Evolutionary conservation across 1,284 basidiomycete genomes (phyloP), one percentile per base, ranked within the genome.

Genomic region (Boletus semigastroideus): DNA sequence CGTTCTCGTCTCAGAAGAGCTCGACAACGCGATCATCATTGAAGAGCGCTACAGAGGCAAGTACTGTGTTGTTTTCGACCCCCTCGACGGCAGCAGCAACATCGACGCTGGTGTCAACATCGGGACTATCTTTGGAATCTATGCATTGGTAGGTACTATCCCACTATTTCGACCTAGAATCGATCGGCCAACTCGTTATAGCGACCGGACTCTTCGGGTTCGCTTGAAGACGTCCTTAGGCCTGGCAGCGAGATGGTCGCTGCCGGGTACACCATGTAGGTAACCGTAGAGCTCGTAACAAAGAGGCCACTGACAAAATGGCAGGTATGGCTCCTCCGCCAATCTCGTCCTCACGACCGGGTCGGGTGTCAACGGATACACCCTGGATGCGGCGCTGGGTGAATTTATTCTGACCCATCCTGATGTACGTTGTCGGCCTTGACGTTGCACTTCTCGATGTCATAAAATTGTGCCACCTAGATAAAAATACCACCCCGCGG

Each of bases 31-130:
- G 36, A 85, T 98, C 71, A 81, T 98, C 68, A 90, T 98, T 69
- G 88, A 92, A 58, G 87, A 85, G 51, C 76, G 72, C 58, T 72
- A 84, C 72, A 85, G 77, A 71, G 94, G 94, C 56, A 88, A 83
- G 69, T 95, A 94, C 77, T 98, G 94, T 64, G 94, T 98, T 62
- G 97, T 99, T 10, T 99, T 99, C 65, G 97, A 99, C 74, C 97
- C 97, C 38, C 84, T 99, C 50, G 97, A 99, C 66, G 97, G 97
- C 49, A 92, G 89, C 64, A 94, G 91, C 75, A 99, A 99, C 78
- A 99, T 99, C 74, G 97, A 99, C 72, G 97, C 97, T 59, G 97
- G 96, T 86, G 97, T 99, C 59, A 99, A 99, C 76, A 97, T 99
- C 68, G 97, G 97, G 41, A 99, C 97, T 54, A 99, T 99, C 78